Evolutionary conservation across 768 basidiomycete genomes (phyloP).

Genomic region (Dendrothele bispora): DNA sequence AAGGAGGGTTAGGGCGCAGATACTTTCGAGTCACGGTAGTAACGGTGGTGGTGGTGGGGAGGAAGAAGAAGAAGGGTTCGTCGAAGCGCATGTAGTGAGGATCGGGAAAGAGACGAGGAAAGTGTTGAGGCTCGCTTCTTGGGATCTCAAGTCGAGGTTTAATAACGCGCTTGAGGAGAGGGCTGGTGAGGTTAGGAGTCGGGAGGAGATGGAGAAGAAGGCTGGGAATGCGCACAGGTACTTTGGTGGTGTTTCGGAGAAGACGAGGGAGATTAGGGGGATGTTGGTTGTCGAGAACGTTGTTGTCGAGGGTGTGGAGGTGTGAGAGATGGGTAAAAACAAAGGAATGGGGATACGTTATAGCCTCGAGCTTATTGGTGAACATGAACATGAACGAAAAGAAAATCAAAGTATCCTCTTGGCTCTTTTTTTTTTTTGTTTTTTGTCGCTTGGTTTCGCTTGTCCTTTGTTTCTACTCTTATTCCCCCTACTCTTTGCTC

Average conservation of each 20-base stretch:
- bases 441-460: too few relatives aligned
- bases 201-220: conserved; percentile 74
- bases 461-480: too few relatives aligned
- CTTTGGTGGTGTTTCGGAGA: conserved; percentile 58
- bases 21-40: conserved; percentile 47
- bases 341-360: too few relatives aligned
- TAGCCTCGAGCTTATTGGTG: conserved; percentile 10
- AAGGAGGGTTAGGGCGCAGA: conserved; percentile 69
- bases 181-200: conserved; percentile 70
- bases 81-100: conserved; percentile 66
- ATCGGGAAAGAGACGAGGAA: conserved; percentile 88
- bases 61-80: conserved; percentile 58
- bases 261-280: conserved; percentile 47
- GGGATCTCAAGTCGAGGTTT: conserved; percentile 87
- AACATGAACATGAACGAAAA: neutral
- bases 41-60: too few relatives aligned
- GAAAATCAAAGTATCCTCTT: too few relatives aligned
- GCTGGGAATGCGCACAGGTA: conserved; percentile 70
- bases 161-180: conserved; percentile 77
- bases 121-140: conserved; percentile 86
- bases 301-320: too few relatives aligned
- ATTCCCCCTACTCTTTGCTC: too few relatives aligned
- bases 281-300: too few relatives aligned
- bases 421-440: too few relatives aligned
- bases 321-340: too few relatives aligned